A percentile compares a stretch with the other conserved stretches of the same genome.
Conservation (phyloP, 495 filamentous ascomycete species). For the Penicillium herquei region DNA sequence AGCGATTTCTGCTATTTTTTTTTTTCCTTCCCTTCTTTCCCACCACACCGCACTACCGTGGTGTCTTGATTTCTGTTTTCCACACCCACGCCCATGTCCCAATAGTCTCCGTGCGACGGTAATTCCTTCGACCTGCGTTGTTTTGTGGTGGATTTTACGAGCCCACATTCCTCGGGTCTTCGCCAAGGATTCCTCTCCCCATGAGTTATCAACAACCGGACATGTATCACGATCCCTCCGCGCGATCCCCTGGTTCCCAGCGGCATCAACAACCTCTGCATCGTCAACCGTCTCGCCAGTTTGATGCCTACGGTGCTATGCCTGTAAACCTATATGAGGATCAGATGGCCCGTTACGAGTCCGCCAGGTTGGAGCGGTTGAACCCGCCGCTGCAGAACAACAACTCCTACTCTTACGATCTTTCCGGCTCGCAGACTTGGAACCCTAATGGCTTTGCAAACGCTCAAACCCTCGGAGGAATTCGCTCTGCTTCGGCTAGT, state of each 20-base stretch:
- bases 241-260: constrained; percentile 61
- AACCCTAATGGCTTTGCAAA: constrained; percentile 57
- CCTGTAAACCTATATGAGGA: constrained; percentile 65
- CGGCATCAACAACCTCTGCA: constrained; percentile 65
- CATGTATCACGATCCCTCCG: constrained; percentile 61
- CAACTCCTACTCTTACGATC: constrained; percentile 56
- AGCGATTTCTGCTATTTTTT: constrained; percentile 20
- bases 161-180: constrained; percentile 41
- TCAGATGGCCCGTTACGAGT: constrained; percentile 58
- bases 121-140: constrained; percentile 5
- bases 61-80: constrained; percentile 8
- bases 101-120: constrained; percentile 15
- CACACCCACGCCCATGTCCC: constrained; percentile 14
- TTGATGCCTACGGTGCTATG: constrained; percentile 63
- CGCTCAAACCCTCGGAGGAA: constrained; percentile 50
- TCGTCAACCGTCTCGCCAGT: constrained; percentile 66
- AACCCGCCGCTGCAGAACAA: constrained; percentile 54
- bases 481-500: constrained; percentile 54
- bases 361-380: constrained; percentile 57
- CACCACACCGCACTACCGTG: background rate
- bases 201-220: constrained; percentile 61
- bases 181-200: constrained; percentile 32
- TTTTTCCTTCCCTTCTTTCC: constrained; percentile 3
- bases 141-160: constrained; percentile 40
- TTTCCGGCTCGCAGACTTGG: constrained; percentile 65